phyloP scores from a whole-genome alignment of 495 filamentous ascomycete species.

The Symbiotaphrina buchneri region DNA sequence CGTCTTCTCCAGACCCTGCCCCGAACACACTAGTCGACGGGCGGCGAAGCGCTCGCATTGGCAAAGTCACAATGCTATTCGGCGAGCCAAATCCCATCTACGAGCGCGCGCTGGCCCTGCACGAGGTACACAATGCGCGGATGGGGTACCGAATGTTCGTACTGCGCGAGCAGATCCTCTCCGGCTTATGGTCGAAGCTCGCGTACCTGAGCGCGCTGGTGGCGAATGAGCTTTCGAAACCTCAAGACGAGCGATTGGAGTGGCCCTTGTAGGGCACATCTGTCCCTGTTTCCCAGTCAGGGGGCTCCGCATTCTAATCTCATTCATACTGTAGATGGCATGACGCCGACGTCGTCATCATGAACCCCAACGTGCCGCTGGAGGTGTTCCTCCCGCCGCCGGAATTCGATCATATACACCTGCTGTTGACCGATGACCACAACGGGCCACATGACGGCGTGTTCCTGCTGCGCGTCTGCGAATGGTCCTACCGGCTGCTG shows the following conservation, averaged over 20 bases:
- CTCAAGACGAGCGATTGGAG: constrained; percentile 13
- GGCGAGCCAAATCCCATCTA: constrained; percentile 13
- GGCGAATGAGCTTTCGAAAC: constrained; percentile 18
- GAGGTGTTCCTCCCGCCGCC: constrained; percentile 21
- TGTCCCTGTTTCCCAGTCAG: background rate
- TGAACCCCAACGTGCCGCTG: constrained; percentile 19
- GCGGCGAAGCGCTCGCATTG: no score
- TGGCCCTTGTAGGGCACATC: constrained; percentile 19
- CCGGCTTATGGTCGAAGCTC: constrained; percentile 19
- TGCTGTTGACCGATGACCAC: constrained; percentile 11
- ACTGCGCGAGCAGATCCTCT: constrained; percentile 13
- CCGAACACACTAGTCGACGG: no score
- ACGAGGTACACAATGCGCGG: constrained; percentile 14
- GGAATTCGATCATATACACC: constrained; percentile 16
- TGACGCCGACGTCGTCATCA: constrained; percentile 19
- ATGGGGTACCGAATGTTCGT: constrained; percentile 19
- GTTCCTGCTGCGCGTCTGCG: constrained; percentile 16
- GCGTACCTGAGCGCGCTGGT: constrained; percentile 18
- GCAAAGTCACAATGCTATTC: constrained; percentile 15
- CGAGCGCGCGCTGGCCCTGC: constrained; percentile 18
- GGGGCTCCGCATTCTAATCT: background rate
- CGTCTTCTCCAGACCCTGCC: no score
- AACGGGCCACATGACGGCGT: constrained; percentile 8
- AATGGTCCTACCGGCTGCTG: constrained; percentile 17
- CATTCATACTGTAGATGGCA: constrained; percentile 14